Evolutionary conservation across 805 yeast genomes (phyloP).

Genomic region (Wickerhamomyces rabaulensis): DNA sequence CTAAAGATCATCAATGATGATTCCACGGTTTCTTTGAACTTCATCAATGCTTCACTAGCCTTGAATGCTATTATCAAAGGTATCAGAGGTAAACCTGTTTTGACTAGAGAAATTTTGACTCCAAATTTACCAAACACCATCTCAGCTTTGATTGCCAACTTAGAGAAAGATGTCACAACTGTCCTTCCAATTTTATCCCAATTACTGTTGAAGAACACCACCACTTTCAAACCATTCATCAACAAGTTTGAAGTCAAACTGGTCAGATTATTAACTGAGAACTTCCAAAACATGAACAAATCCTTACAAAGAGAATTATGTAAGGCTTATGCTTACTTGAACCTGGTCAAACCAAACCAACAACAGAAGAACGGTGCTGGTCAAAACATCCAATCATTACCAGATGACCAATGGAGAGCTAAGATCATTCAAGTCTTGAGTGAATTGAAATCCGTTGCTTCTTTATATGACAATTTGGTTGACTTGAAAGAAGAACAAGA

Average conservation of each 20-base stretch:
- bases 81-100: conserved; percentile 74
- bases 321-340: conserved; percentile 49
- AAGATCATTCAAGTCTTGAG: conserved; percentile 43
- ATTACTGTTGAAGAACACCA: conserved; percentile 54
- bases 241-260: conserved; percentile 51
- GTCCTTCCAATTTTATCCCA: conserved; percentile 36
- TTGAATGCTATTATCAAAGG: conserved; percentile 28
- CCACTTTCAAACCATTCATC: conserved; percentile 78
- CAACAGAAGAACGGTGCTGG: conserved; percentile 25
- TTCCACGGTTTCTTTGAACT: conserved; percentile 26
- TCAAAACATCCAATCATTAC: conserved; percentile 27
- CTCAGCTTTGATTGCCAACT: conserved; percentile 42
- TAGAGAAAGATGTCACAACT: conserved; percentile 28
- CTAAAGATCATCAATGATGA: conserved; percentile 29
- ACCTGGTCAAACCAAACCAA: conserved; percentile 49
- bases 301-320: conserved; percentile 37
- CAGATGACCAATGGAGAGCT: conserved; percentile 41
- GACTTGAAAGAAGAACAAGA: conserved; percentile 54
- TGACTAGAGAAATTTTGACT: conserved; percentile 78
- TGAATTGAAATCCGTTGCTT: conserved; percentile 50
- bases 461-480: conserved; percentile 54
- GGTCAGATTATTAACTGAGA: conserved; percentile 28
- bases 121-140: conserved; percentile 69
- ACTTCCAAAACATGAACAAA: conserved; percentile 34
- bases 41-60: conserved; percentile 28